phyloP scores from a whole-genome alignment of 805 yeast genomes.

The Teunomyces panamensis region DNA sequence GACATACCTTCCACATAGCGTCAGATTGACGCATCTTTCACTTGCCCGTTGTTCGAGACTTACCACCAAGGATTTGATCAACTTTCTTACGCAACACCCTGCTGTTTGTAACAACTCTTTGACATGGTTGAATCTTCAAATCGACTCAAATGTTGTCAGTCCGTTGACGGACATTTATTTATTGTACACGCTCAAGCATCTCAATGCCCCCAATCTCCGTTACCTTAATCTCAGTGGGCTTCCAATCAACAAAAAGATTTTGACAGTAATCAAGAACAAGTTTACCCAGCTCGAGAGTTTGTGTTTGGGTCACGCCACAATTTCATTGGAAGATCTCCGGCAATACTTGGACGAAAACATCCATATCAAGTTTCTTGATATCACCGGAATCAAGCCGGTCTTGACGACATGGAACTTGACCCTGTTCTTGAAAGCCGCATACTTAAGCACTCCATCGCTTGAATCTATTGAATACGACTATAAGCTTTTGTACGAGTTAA shows the following conservation, averaged over 20 bases:
- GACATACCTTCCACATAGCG: conserved; percentile 49
- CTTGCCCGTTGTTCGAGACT: conserved; percentile 53
- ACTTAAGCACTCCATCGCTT: conserved; percentile 27
- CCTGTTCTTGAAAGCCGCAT: conserved; percentile 26
- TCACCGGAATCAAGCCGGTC: conserved; percentile 55
- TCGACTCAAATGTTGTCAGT: conserved; percentile 59
- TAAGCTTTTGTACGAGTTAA: conserved; percentile 50
- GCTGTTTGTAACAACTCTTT: conserved; percentile 48
- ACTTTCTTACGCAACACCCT: conserved; percentile 71
- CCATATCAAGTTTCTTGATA: conserved; percentile 54
- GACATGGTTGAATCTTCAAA: conserved; percentile 65
- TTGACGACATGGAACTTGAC: conserved; percentile 55
- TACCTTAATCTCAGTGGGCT: conserved; percentile 65
- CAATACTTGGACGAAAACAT: conserved; percentile 28
- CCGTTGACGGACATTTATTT: conserved; percentile 54
- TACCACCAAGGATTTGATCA: conserved; percentile 67
- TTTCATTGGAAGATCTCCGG: conserved; percentile 37
- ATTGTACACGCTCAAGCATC: conserved; percentile 39
- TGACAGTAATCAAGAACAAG: conserved; percentile 35
- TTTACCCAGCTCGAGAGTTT: conserved; percentile 44
- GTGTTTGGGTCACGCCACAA: conserved; percentile 37
- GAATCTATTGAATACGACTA: conserved; percentile 66
- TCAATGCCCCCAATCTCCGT: conserved; percentile 44
- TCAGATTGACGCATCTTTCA: conserved; percentile 72
- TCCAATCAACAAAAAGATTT: conserved; percentile 45